These are phyloP conservation scores for Bipolaris gigantea DNA, from an alignment of 2,329 filamentous ascomycete genomes.

Conservation along the genomic window DNA sequence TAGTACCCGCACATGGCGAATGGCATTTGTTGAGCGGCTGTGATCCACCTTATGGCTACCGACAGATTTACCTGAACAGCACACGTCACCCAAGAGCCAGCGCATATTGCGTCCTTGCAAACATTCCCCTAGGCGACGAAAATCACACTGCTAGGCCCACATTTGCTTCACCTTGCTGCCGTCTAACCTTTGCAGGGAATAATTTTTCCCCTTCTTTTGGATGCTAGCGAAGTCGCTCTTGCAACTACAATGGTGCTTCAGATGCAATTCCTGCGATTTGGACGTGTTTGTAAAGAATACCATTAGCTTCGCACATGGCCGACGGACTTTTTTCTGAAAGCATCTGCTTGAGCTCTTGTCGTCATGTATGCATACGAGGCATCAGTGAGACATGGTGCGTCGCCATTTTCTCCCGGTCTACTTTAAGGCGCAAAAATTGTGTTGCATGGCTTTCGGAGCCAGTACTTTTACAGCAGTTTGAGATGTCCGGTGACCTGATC, in stretches of 20 bases:
- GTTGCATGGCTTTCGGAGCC: background rate
- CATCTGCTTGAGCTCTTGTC: background rate
- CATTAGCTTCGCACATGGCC: background rate
- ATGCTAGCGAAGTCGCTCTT: background rate
- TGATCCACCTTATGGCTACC: background rate
- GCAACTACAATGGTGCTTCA: background rate
- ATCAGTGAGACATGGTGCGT: constrained; percentile 1
- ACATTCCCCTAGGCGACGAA: background rate
- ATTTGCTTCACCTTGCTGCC: background rate
- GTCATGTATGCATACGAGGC: constrained; percentile 3
- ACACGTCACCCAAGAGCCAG: background rate
- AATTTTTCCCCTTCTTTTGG: background rate
- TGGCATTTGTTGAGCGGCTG: constrained; percentile 12
- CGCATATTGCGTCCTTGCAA: background rate
- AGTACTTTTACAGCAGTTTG: constrained; percentile 70
- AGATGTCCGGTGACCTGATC: constrained; percentile 83
- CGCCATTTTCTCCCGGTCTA: background rate
- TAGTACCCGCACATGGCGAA: constrained; percentile 2
- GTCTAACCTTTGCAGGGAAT: background rate
- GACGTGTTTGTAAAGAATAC: background rate
- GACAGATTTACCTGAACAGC: background rate
- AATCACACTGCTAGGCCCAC: background rate
- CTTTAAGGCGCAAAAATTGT: background rate
- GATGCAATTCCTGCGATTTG: background rate
- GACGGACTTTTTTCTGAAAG: background rate